Evolutionary conservation across 345 rosid species (phyloP), one percentile per base, ranked within the genome.

Genomic region (Salix suchowensis): DNA sequence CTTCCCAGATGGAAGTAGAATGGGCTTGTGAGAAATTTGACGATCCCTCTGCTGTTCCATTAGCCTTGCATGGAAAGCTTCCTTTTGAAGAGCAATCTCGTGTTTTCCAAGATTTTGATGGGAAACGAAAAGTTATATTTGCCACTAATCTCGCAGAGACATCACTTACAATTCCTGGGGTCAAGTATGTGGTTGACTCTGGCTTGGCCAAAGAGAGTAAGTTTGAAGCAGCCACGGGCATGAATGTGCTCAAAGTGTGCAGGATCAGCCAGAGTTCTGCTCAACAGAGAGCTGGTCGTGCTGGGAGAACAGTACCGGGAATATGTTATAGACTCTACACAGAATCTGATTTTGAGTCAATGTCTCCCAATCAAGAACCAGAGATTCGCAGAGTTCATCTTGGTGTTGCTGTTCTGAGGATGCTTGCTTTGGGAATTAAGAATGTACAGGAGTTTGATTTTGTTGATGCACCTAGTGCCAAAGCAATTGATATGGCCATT

Each of bases 221-320:
- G 75, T 91, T 86, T 82, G 97, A 92, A 77, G 86, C 97, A 36
- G 79, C 84, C 60, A 86, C 90, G 50, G 97, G 98, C 54, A 93
- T 92, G 95, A 91, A 86, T 77, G 88, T 95, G 82, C 97, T 92
- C 71, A 88, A 79, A 79, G 93, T 95, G 54, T 81, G 94, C 81
- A 70, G 77, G 81, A 81, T 89, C 71, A 90, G 97, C 84, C 86
- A 89, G 84, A 91, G 98, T 81, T 95, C 97, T 73, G 97, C 97
- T 67, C 83, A 80, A 50, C 97, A 95, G 74, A 86, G 98, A 61
- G 94, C 97, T 85, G 98, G 97, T 79, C 98, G 97, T 84, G 98
- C 98, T 68, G 98, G 97, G 72, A 90, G 98, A 87, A 93, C 91
- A 11, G 96, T 86, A 80, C 91, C 97, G n/a, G 98, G 98, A 61